A percentile compares a stretch with the other conserved stretches of the same genome.
Conservation (phyloP, 768 basidiomycete genomes). For the Mycena leptocephala region DNA sequence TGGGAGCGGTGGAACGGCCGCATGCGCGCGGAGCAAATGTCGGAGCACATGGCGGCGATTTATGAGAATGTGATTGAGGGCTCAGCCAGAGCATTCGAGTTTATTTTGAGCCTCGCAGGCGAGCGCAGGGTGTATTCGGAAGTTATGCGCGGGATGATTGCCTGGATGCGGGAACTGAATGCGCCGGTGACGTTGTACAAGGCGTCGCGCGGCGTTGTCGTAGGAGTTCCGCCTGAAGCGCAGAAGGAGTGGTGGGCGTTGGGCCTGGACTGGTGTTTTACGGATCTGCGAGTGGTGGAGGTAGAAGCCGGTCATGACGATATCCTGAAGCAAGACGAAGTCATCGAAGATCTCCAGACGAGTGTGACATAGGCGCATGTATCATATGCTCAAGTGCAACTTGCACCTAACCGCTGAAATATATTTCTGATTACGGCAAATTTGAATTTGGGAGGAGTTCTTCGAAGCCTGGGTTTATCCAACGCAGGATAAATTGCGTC, state of each 20-base stretch:
- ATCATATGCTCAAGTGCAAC: too few species aligned
- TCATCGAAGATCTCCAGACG: constrained; percentile 15
- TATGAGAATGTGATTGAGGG: neutral
- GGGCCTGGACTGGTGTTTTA: neutral
- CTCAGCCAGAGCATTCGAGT: neutral
- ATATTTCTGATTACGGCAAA: too few species aligned
- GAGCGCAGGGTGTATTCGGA: neutral
- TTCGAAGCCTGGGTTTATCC: too few species aligned
- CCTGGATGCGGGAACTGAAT: neutral
- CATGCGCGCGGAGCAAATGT: neutral
- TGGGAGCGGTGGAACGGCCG: constrained; percentile 20
- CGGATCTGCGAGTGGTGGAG: neutral
- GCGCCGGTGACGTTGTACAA: too few species aligned
- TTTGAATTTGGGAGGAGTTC: too few species aligned
- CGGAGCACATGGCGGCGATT: neutral
- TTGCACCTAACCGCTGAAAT: too few species aligned
- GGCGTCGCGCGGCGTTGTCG: neutral
- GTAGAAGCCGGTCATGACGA: neutral
- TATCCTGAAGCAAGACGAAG: neutral
- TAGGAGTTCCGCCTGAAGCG: neutral
- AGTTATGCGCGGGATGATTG: neutral
- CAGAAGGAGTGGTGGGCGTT: neutral
- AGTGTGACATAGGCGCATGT: too few species aligned
- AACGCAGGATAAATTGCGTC: too few species aligned
- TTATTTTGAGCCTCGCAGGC: neutral